Evolutionary conservation across 345 rosid genomes (phyloP).

Genomic region (Eucalyptus polybractea): DNA sequence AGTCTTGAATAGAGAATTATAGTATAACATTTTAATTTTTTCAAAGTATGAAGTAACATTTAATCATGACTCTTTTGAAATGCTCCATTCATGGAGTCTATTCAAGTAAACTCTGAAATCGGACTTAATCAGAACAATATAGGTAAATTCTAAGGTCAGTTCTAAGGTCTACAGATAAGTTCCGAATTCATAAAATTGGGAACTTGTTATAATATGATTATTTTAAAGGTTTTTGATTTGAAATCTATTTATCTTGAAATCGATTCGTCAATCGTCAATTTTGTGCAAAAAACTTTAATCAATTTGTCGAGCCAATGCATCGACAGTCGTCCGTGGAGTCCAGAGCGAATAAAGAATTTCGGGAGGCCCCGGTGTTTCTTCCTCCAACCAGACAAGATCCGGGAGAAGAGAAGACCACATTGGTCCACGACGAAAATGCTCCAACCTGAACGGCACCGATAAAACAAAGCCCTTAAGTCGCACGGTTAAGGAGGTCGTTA

Average conservation of each 20-base stretch:
- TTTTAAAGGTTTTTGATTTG: background rate
- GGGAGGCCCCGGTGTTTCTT: background rate
- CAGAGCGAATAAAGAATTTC: background rate
- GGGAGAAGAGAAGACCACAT: background rate
- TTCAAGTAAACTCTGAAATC: fast-evolving
- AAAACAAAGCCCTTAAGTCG: background rate
- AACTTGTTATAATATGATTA: background rate
- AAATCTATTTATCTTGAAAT: background rate
- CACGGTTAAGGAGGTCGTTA: background rate
- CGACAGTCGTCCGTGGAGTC: background rate
- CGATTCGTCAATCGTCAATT: background rate
- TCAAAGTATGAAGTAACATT: background rate
- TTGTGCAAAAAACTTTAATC: fast-evolving
- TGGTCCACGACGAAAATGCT: background rate
- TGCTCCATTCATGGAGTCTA: fast-evolving
- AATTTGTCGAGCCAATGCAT: background rate
- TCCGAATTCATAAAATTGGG: fast-evolving
- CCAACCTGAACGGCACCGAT: background rate
- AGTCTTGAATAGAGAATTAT: background rate
- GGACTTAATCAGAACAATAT: fast-evolving
- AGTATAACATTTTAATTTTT: background rate
- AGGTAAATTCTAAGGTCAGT: fast-evolving
- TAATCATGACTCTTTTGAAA: background rate
- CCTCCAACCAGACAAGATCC: background rate
- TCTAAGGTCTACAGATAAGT: background rate